Percentiles rank a stretch among this genome's conserved stretches.
These are phyloP conservation scores for Bruguiera hainesii DNA, from an alignment of 441 rosid genomes.

Conservation along the genomic window DNA sequence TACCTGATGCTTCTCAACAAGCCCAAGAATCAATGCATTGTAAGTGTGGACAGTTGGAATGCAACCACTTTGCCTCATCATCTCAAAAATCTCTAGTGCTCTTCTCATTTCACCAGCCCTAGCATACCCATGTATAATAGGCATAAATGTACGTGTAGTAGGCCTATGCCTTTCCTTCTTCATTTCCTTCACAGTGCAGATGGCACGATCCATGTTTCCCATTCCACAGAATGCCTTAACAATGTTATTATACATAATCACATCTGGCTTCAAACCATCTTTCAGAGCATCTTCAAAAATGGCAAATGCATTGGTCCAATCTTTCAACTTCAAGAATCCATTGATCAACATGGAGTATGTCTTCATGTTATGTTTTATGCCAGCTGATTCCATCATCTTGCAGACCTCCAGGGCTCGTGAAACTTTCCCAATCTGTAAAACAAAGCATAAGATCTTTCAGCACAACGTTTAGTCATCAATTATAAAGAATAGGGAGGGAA, in stretches of 20 bases:
- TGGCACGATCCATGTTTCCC: slow-evolving; percentile 96
- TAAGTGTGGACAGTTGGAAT: slow-evolving; percentile 88
- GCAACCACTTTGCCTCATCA: slow-evolving; percentile 94
- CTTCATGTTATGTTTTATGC: slow-evolving; percentile 87
- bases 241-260: slow-evolving; percentile 80
- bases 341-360: slow-evolving; percentile 94
- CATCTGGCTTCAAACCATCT: slow-evolving; percentile 86
- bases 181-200: slow-evolving; percentile 81
- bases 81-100: slow-evolving; percentile 75
- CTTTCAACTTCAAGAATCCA: slow-evolving; percentile 86
- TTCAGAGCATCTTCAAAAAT: slow-evolving; percentile 74
- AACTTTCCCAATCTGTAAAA: slow-evolving; percentile 71
- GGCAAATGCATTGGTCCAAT: slow-evolving; percentile 93
- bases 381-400: slow-evolving; percentile 63
- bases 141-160: slow-evolving; percentile 83
- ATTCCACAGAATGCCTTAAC: slow-evolving; percentile 89
- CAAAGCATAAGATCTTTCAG: slow-evolving; percentile 12
- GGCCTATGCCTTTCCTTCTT: slow-evolving; percentile 78
- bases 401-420: slow-evolving; percentile 82
- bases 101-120: slow-evolving; percentile 76
- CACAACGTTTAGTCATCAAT: slow-evolving; percentile 6
- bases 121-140: slow-evolving; percentile 82
- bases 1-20: slow-evolving; percentile 92
- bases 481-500: slow-evolving; percentile 1
- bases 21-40: slow-evolving; percentile 89